Base-by-base conservation (phyloP, 2,329 filamentous ascomycete genomes). In the Penicillium sp. region DNA sequence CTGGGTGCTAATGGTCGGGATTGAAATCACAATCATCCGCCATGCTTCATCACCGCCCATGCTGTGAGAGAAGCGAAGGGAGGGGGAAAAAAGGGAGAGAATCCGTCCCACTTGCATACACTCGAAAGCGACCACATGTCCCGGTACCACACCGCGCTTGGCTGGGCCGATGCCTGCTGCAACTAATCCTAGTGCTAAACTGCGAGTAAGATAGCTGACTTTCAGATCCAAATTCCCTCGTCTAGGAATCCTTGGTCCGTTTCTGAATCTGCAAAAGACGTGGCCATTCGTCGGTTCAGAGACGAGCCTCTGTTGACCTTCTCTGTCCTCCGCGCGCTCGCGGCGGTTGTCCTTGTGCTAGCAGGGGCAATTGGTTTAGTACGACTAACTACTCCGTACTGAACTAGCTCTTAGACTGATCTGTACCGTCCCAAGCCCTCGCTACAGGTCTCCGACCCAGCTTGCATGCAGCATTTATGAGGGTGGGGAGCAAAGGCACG, bases 111-210 rank as follows among this genome's bases (percentile, higher is more conserved):
- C 5, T 30, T 45, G 60, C 65, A 68, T 69, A 65, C 69, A 67
- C 62, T 69, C 13, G 64, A 63, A 63, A 69, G 62, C 64, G 65
- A 64, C 69, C 67, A 70, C 69, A 70, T 70, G 67, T 70, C 67
- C 65, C 51, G 54, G 56, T 64, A 66, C 54, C 58, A 60, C 26
- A 41, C 58, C 53, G 41, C 56, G 58, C 59, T 60, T 64, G 65
- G 60, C 57, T 63, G 58, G 64, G 21, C 23, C 52, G 60, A 50
- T 52, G 44, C 41, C 31, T 49, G 19, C 63, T 60, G 61, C 62
- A 56, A 51, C 61, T 61, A 57, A 47, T 56, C 21, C 26, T 46
- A 57, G 55, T 56, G 15, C 26, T 31, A 57, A 46, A 31, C 52
- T 56, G 41, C 56, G 56, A 58, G 54, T 48, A 57, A 48, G 54